These are phyloP conservation scores for Paracorniculantispora psalliotae DNA, from an alignment of 2,329 filamentous ascomycete species.

Conservation along the genomic window DNA sequence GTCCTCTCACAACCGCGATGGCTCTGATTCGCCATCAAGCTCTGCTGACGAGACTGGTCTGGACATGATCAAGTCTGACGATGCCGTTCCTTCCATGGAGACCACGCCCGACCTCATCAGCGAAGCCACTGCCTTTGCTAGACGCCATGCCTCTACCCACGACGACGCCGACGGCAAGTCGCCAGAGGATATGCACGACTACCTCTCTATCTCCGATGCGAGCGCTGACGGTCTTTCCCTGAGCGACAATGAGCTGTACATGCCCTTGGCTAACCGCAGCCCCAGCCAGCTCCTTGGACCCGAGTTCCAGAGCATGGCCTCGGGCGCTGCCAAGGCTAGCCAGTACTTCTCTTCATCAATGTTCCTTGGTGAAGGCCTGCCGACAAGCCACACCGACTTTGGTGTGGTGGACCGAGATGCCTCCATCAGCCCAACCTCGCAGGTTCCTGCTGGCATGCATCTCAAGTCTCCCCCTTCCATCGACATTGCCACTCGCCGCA, in stretches of 20 bases:
- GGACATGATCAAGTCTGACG: constrained; percentile 3
- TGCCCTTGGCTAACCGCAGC: constrained; percentile 12
- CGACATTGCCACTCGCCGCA: constrained; percentile 51
- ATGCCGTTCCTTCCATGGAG: constrained; percentile 8
- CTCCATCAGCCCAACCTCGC: constrained; percentile 10
- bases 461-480: constrained; percentile 46
- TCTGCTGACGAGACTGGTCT: neutral
- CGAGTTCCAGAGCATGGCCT: constrained; percentile 14
- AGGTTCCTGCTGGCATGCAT: constrained; percentile 21
- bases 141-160: constrained; percentile 1
- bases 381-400: constrained; percentile 21
- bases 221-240: constrained; percentile 14
- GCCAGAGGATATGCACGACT: constrained; percentile 17
- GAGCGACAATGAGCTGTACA: constrained; percentile 11
- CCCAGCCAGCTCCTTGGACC: constrained; percentile 14
- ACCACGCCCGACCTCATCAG: constrained; percentile 13
- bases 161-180: constrained; percentile 15
- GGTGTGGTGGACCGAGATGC: neutral
- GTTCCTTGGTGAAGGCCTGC: constrained; percentile 13
- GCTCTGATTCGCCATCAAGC: constrained; percentile 5
- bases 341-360: constrained; percentile 29
- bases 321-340: constrained; percentile 18
- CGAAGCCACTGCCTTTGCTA: constrained; percentile 6
- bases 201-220: constrained; percentile 15
- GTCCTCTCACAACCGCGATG: constrained; percentile 14